Base-by-base conservation (phyloP, 768 basidiomycete genomes). In the Pholiota conissans region DNA sequence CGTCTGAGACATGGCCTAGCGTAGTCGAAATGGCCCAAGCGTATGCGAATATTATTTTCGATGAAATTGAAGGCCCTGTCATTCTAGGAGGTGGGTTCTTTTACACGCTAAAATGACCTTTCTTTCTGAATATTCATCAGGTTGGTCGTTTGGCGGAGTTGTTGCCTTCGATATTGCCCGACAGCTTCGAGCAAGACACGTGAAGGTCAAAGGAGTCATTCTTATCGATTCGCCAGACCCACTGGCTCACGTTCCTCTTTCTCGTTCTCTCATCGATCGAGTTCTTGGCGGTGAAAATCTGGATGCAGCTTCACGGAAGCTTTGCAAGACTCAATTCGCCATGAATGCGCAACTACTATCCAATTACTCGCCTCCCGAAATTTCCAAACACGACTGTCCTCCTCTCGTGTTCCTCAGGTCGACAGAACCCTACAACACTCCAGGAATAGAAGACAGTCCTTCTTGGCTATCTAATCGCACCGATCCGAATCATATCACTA, bases 81-180 rank as follows among this genome's bases (percentile, higher is more conserved):
- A 67, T 87, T 0, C 64, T 90, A 2, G 87, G 88, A 67, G 89
- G 89, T 86, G 59, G 52, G 76, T 63, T 14, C 28, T 32, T 22
- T 40, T n/a, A 49, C 14, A 40, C 24, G 37, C 42, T 39, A 20
- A 28, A 30, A 34, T 27, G 9, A 26, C 14, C 26, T 3, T 27
- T 26, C 5, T 1, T 20, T 32, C 34, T 56, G n/a, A 55, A 54
- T 8, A 39, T 18, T 30, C 24, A 27, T 14, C 53, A 90, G 89
- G 89, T 0, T 91, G 89, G 89, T 91, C 89, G 2, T 88, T 91
- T 60, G 89, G 89, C 11, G 89, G 89, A 1, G 83, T 89, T 3
- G 81, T 83, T 0, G 87, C 89, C 0, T 90, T 83, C 62, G 89
- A 90, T 63, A 71, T 82, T 2, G 82, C 84, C 16, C 77, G 76